Conservation (phyloP, 805 yeast genomes). For the Candida silvicultrix region DNA sequence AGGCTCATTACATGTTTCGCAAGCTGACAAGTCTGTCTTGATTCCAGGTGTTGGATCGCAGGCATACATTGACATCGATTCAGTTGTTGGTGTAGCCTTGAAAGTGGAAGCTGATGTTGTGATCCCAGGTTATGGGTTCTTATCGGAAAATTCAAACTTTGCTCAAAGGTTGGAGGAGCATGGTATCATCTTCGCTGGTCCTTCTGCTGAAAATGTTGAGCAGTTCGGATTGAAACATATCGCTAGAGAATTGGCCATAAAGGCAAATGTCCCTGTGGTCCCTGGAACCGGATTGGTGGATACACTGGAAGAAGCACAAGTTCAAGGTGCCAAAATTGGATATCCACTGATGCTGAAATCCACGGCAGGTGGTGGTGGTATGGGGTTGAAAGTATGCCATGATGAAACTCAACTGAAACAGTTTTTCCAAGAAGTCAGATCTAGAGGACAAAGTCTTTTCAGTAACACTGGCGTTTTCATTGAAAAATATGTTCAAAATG, state of each 20-base stretch:
- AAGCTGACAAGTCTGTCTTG: constrained; percentile 20
- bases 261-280: constrained; percentile 20
- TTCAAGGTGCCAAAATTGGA: constrained; percentile 1
- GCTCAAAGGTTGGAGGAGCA: constrained; percentile 10
- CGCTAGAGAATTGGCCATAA: constrained; percentile 21
- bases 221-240: constrained; percentile 23
- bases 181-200: constrained; percentile 23
- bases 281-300: constrained; percentile 21
- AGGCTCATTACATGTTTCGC: constrained; percentile 23
- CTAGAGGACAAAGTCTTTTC: constrained; percentile 22
- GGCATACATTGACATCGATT: constrained; percentile 19
- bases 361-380: constrained; percentile 27
- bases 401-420: constrained; percentile 9
- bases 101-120: constrained; percentile 28
- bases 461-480: constrained; percentile 19
- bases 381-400: constrained; percentile 22
- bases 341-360: constrained; percentile 24
- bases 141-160: constrained; percentile 13
- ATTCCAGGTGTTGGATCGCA: constrained; percentile 22
- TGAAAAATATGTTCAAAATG: constrained; percentile 21
- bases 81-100: constrained; percentile 24
- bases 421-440: constrained; percentile 16
- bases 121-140: constrained; percentile 33
- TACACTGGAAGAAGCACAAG: constrained; percentile 5
- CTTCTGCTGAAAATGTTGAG: constrained; percentile 19